phyloP scores from a whole-genome alignment of 228 moss, liverwort and hornwort species.

The Sphagnum fallax region DNA sequence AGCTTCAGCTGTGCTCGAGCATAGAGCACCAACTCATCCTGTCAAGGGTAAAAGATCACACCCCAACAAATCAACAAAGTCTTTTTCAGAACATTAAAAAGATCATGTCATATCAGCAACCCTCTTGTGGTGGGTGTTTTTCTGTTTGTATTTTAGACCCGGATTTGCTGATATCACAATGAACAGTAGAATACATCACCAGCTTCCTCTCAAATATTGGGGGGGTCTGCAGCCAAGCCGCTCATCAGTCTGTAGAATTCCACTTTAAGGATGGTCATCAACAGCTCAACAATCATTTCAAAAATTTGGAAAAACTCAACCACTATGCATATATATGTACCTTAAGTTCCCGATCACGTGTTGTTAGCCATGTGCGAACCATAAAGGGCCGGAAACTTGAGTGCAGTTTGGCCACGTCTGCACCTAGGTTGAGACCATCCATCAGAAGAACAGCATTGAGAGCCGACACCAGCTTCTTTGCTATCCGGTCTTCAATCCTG shows the following conservation, averaged over 20 bases:
- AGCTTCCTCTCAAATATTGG: too few relatives aligned
- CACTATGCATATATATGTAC: constrained; percentile 15
- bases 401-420: constrained; percentile 61
- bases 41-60: constrained; percentile 13
- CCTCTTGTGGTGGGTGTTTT: neutral
- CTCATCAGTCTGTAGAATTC: too few relatives aligned
- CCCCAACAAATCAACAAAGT: neutral
- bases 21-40: constrained; percentile 94
- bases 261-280: too few relatives aligned
- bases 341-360: constrained; percentile 95
- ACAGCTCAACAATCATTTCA: too few relatives aligned
- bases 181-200: too few relatives aligned
- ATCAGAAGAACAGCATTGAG: constrained; percentile 67
- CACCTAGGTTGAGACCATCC: constrained; percentile 83
- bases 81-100: neutral
- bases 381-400: constrained; percentile 64
- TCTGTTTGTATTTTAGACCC: neutral
- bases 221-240: too few relatives aligned
- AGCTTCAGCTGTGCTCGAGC: constrained; percentile 80
- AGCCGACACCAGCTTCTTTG: constrained; percentile 82
- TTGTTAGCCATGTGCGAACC: constrained; percentile 79
- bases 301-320: too few relatives aligned
- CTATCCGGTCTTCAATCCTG: constrained; percentile 93
- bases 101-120: neutral
- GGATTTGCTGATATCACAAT: too few relatives aligned